Base-by-base conservation (phyloP, 305 asterid species). In the Rubia balearica region DNA sequence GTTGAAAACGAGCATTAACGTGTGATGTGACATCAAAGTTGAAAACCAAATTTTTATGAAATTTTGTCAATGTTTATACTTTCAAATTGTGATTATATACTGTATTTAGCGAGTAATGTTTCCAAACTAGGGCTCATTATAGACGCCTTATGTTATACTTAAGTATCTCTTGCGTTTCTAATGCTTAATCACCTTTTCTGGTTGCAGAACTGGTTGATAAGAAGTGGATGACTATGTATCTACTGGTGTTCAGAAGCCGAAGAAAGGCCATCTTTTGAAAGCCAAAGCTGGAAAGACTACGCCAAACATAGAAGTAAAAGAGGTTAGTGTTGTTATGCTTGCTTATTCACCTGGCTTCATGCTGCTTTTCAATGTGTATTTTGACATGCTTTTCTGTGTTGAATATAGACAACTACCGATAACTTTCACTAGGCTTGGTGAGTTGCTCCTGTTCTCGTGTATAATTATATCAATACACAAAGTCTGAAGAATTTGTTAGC, bases 381-480 rank as follows among this genome's bases (percentile, higher is more conserved):
- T 33, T 33, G 4, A 33, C 1, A 33, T 24, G 33, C 22, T 21
- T 12, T 24, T 67, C 0, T 60, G n/a, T 27, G n/a, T 55, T 66
- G 56, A 49, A 49, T 51, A 59, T 33, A 11, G 61, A 49, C 36
- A 19, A 12, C 60, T 9, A 68, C 70, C 2, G 59, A 10, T 65
- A 30, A 77, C 66, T 75, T 72, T 65, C 38, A 79, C 62, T 81
- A 91, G 98, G 88, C 84, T 70, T 91, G 95, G 95, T 86, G 73
- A 65, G 81, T 87, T 67, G 96, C 97, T 27, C 81, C 78, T 53
- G 73, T 75, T 79, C 98, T 97, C 8, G 71, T 82, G 65, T 86
- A 86, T 70, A 97, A 94, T 80, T 89, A 91, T 88, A 84, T 74
- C 95, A 94, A 84, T 94, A 84, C 73, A 94, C 98, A 89, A 96